Conservation (phyloP, 2,329 filamentous ascomycete genomes). For the Sclerotiophoma versabilis region DNA sequence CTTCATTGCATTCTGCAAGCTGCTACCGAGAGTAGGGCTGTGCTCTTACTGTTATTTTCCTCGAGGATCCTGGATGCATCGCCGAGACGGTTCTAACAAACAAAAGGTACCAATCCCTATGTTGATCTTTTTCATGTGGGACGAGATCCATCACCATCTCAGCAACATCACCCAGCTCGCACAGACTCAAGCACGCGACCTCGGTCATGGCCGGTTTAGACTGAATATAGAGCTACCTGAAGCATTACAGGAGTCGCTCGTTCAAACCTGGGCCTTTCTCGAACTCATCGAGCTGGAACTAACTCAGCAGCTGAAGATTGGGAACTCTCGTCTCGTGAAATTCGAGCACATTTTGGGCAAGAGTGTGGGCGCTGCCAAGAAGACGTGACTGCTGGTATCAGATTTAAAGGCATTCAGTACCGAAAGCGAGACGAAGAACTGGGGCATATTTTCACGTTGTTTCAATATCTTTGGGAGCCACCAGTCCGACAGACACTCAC, state of each 20-base stretch:
- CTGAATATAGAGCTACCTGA: neutral
- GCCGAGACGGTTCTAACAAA: too few species aligned
- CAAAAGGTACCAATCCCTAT: too few species aligned
- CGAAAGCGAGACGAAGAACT: neutral
- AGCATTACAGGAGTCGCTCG: neutral
- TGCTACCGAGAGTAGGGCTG: too few species aligned
- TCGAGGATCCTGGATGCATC: too few species aligned
- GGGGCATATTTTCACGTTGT: neutral
- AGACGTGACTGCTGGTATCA: neutral
- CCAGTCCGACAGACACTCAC: conserved; percentile 56
- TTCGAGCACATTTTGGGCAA: neutral
- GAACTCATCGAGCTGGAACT: neutral
- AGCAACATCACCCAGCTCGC: neutral
- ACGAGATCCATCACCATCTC: neutral
- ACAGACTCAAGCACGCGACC: neutral
- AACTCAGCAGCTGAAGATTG: neutral
- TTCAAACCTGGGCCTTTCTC: neutral
- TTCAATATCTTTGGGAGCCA: conserved; percentile 38
- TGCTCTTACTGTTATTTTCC: too few species aligned
- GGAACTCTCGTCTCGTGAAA: neutral
- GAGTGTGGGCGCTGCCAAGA: neutral
- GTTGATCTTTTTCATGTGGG: neutral
- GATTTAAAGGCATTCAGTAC: conserved; percentile 29
- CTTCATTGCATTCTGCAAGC: too few species aligned
- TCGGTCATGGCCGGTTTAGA: neutral